These are phyloP conservation scores for Plenodomus lindquistii DNA, from an alignment of 2,329 filamentous ascomycete species.

Conservation along the genomic window DNA sequence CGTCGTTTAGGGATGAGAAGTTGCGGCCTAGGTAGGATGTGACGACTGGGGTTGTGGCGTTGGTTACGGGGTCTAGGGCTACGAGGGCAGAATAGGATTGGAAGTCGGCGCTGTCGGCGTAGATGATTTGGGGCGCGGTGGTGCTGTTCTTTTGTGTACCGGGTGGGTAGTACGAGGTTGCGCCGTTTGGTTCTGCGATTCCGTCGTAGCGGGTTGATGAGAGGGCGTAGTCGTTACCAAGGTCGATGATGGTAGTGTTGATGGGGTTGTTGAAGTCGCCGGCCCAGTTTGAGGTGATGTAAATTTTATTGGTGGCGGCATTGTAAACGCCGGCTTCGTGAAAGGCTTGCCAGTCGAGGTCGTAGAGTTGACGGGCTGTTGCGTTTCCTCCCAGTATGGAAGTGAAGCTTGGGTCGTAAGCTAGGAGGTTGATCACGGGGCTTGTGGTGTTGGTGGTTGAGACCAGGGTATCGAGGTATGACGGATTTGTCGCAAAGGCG, in stretches of 20 bases:
- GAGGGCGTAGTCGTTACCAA: constrained; percentile 45
- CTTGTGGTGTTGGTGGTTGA: constrained; percentile 33
- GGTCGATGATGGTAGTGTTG: constrained; percentile 42
- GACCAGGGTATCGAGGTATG: constrained; percentile 33
- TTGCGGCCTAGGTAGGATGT: constrained; percentile 55
- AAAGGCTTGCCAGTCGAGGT: constrained; percentile 37
- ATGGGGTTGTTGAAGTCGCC: constrained; percentile 34
- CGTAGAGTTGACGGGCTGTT: constrained; percentile 38
- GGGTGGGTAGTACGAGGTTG: constrained; percentile 41
- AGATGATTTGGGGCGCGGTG: constrained; percentile 33
- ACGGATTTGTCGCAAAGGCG: constrained; percentile 34
- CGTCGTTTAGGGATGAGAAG: constrained; percentile 51
- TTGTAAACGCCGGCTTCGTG: constrained; percentile 48
- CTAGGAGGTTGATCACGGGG: constrained; percentile 43
- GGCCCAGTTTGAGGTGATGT: constrained; percentile 48
- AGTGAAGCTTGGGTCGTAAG: constrained; percentile 41
- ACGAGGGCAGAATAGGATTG: constrained; percentile 49
- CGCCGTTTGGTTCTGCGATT: constrained; percentile 46
- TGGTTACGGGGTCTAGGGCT: constrained; percentile 51
- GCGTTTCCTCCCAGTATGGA: constrained; percentile 39
- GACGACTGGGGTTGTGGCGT: constrained; percentile 46
- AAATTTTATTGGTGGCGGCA: constrained; percentile 43
- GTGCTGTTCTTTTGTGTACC: constrained; percentile 24
- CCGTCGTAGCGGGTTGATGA: constrained; percentile 45
- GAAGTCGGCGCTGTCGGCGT: constrained; percentile 43